phyloP scores from a whole-genome alignment of 495 filamentous ascomycete species.

The Talaromyces proteolyticus region DNA sequence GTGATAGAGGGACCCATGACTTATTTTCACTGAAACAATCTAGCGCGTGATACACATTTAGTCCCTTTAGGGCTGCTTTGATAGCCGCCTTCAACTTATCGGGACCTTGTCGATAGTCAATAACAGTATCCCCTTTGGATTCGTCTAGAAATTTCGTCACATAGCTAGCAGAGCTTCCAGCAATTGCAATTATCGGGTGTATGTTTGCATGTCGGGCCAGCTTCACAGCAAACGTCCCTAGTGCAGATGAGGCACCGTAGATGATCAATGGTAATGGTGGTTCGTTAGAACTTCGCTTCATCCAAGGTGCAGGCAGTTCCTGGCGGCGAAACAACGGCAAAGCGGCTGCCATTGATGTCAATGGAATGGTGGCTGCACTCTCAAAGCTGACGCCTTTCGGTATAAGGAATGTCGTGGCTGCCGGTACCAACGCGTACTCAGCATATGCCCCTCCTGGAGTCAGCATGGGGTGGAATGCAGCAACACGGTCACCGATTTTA shows the following conservation, averaged over 20 bases:
- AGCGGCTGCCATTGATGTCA: slow-evolving; percentile 69
- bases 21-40: slow-evolving; percentile 53
- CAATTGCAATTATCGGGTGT: slow-evolving; percentile 66
- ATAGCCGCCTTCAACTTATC: slow-evolving; percentile 13
- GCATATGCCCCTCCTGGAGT: slow-evolving; percentile 56
- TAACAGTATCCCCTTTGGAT: slow-evolving; percentile 58
- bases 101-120: slow-evolving; percentile 59
- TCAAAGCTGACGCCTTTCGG: slow-evolving; percentile 61
- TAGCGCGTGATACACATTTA: slow-evolving; percentile 38
- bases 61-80: slow-evolving; percentile 8
- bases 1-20: slow-evolving; percentile 34
- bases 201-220: slow-evolving; percentile 62
- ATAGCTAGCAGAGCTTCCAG: slow-evolving; percentile 49
- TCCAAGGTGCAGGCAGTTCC: slow-evolving; percentile 61
- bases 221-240: slow-evolving; percentile 65
- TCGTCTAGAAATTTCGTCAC: slow-evolving; percentile 55
- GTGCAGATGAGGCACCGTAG: slow-evolving; percentile 63
- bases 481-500: slow-evolving; percentile 62
- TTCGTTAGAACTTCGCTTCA: slow-evolving; percentile 19
- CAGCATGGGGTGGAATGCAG: slow-evolving; percentile 60
- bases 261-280: slow-evolving; percentile 49
- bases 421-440: slow-evolving; percentile 63
- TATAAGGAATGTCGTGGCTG: slow-evolving; percentile 64
- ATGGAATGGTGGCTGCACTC: slow-evolving; percentile 65
- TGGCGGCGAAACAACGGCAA: slow-evolving; percentile 55